Conservation (phyloP, 2,329 filamentous ascomycete genomes). For the Clarireedia homoeocarpa region DNA sequence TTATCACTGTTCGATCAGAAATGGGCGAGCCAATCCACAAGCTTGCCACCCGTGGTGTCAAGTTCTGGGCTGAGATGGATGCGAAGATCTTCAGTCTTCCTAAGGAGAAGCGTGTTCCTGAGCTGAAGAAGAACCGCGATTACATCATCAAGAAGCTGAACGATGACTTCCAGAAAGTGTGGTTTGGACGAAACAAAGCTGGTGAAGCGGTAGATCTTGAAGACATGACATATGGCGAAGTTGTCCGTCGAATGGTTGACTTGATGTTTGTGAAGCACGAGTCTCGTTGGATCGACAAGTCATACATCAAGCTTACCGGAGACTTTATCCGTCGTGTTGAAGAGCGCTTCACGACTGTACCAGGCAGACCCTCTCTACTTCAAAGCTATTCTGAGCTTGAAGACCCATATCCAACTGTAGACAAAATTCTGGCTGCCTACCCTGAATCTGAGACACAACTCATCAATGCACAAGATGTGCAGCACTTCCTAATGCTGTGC, state of each 20-base stretch:
- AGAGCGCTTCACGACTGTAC: conserved; percentile 77
- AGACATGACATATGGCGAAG: conserved; percentile 91
- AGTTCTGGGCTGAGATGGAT: conserved; percentile 98
- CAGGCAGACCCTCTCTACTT: conserved; percentile 70
- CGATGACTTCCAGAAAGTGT: conserved; percentile 93
- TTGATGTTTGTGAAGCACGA: conserved; percentile 90
- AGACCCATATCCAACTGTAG: conserved; percentile 69
- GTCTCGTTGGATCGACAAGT: conserved; percentile 82
- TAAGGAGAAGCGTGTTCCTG: conserved; percentile 79
- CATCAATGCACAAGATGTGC: conserved; percentile 96
- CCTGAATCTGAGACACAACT: conserved; percentile 83
- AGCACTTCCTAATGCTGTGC: conserved; percentile 92
- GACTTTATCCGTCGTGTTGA: conserved; percentile 97
- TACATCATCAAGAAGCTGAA: conserved; percentile 96
- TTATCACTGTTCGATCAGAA: conserved; percentile 94
- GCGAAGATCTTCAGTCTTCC: conserved; percentile 95
- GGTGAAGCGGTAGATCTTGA: conserved; percentile 81
- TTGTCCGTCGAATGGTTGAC: conserved; percentile 79
- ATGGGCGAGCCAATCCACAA: conserved; percentile 99
- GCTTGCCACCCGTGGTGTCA: conserved; percentile 89
- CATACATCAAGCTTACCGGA: conserved; percentile 73
- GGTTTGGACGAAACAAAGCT: conserved; percentile 81
- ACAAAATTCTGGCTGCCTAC: conserved; percentile 73
- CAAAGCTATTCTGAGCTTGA: conserved; percentile 87
- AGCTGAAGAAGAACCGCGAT: conserved; percentile 79